Evolutionary conservation across 768 basidiomycete species (phyloP).

Genomic region (Tulasnella sp.): DNA sequence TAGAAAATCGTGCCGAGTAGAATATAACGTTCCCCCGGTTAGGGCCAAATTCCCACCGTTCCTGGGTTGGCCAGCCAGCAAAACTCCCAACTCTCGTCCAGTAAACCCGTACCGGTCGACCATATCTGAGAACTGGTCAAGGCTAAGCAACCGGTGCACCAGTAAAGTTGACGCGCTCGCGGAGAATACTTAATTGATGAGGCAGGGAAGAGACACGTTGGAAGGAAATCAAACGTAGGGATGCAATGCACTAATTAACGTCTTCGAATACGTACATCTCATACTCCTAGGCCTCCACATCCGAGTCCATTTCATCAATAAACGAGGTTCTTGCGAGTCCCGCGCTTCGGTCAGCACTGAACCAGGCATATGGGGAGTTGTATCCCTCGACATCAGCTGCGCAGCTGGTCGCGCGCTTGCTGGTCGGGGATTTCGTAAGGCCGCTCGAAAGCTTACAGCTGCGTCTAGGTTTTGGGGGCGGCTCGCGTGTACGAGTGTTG

Average conservation of each 20-base stretch:
- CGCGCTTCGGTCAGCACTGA: background rate
- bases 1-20: background rate
- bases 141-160: background rate
- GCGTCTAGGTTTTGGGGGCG: background rate
- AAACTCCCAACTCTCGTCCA: background rate
- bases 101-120: background rate
- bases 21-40: background rate
- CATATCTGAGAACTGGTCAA: background rate
- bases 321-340: constrained; percentile 1
- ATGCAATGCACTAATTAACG: background rate
- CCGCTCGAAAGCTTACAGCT: background rate
- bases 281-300: background rate
- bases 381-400: too few relatives aligned
- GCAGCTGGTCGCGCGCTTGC: background rate
- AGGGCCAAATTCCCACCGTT: background rate
- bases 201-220: background rate
- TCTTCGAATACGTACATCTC: background rate
- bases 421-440: background rate
- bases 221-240: background rate
- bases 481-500: background rate
- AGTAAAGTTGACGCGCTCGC: background rate
- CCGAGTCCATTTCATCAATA: background rate
- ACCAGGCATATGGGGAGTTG: background rate
- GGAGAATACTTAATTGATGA: background rate
- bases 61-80: background rate